Conservation (phyloP, 192 early-diverging fungal genomes). For the Polychytrium aggregatum region DNA sequence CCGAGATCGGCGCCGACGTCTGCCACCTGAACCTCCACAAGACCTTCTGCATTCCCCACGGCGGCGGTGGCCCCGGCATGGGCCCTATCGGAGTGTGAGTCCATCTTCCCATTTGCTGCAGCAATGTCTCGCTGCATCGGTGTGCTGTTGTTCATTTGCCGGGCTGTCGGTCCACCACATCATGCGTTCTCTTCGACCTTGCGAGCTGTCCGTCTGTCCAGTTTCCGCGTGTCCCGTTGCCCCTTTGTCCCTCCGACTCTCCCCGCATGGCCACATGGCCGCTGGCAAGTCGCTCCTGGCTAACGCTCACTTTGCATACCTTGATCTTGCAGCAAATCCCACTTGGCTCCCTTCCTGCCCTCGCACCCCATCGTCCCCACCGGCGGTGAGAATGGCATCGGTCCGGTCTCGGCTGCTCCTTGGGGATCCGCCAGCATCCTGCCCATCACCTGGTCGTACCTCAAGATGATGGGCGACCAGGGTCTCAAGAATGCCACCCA, state of each 20-base stretch:
- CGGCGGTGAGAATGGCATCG: slow-evolving; percentile 68
- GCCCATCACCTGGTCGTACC: slow-evolving; percentile 98
- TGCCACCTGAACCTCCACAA: slow-evolving; percentile 99
- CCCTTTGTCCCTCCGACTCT: too few relatives aligned
- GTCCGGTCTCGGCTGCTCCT: slow-evolving; percentile 92
- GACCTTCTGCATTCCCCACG: slow-evolving; percentile 98
- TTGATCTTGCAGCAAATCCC: slow-evolving; percentile 48
- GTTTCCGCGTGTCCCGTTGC: too few relatives aligned
- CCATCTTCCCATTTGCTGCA: slow-evolving; percentile 3
- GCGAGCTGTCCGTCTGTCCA: too few relatives aligned
- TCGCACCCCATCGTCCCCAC: slow-evolving; percentile 73
- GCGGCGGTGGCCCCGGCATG: slow-evolving; percentile 97
- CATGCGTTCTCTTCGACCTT: too few relatives aligned
- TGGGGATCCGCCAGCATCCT: slow-evolving; percentile 92
- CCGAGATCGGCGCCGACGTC: slow-evolving; percentile 96
- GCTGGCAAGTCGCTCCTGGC: background rate
- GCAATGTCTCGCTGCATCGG: background rate
- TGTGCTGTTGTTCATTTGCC: too few relatives aligned
- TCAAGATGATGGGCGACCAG: slow-evolving; percentile 87
- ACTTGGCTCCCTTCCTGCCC: slow-evolving; percentile 85
- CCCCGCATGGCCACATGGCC: background rate
- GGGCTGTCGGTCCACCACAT: too few relatives aligned
- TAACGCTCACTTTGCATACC: slow-evolving; percentile 4
- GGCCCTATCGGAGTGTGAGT: slow-evolving; percentile 86
- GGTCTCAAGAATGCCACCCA: slow-evolving; percentile 82